Conservation (phyloP, 2,329 filamentous ascomycete genomes). For the Fusarium sp. region DNA sequence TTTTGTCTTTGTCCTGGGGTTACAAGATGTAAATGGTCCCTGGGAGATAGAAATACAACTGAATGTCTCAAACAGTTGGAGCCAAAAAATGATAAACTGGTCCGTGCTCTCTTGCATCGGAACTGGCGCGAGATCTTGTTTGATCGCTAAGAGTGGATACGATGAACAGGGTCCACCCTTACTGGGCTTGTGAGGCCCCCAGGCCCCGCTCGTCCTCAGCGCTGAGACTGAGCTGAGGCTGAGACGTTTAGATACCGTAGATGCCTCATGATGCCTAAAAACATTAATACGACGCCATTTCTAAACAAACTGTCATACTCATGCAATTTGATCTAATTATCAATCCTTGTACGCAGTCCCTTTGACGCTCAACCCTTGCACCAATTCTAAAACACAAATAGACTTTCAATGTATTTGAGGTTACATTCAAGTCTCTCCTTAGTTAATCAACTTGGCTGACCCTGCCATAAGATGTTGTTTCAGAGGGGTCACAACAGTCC, state of each 20-base stretch:
- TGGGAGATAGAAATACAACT: neutral
- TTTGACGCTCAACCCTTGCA: neutral
- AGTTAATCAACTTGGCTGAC: neutral
- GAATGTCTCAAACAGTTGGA: neutral
- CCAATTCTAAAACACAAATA: neutral
- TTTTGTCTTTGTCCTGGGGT: neutral
- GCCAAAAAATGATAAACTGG: constrained; percentile 25
- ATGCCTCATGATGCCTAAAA: constrained; percentile 14
- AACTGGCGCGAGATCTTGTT: constrained; percentile 37
- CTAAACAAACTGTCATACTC: neutral
- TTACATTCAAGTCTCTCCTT: constrained; percentile 2
- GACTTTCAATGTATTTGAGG: neutral
- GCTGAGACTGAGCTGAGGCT: neutral
- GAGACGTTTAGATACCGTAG: constrained; percentile 9
- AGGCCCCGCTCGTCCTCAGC: neutral
- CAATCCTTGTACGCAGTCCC: neutral
- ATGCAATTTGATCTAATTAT: neutral
- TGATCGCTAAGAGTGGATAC: constrained; percentile 33
- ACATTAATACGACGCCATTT: neutral
- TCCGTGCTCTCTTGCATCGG: constrained; percentile 36
- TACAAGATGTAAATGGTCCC: neutral
- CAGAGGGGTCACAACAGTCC: neutral
- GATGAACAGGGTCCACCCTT: constrained; percentile 7
- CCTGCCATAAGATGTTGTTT: constrained; percentile 19
- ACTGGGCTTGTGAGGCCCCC: neutral